Base-by-base conservation (phyloP, 352 stramenopile genomes). In the Phytophthora fragariaefolia region DNA sequence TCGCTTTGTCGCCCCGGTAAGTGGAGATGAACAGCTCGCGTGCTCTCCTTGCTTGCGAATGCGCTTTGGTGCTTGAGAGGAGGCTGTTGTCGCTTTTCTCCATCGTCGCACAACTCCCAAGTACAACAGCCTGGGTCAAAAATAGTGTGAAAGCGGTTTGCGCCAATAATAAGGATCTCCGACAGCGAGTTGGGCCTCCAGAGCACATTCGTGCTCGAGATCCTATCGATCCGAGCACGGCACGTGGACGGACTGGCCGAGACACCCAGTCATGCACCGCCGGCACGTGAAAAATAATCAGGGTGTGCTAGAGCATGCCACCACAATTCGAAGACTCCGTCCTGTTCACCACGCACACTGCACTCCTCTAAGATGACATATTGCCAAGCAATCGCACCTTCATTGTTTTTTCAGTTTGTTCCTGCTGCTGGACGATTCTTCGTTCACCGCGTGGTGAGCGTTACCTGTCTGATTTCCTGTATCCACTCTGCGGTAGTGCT, bases 51-150 rank as follows among this genome's bases (percentile, higher is more conserved):
- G 38, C 58, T 70, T 69, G 67, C 48, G 58, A 79, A 67, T 71
- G 63, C 50, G 54, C 63, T 73, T 76, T 73, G 67, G 58, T 45
- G 42, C 58, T 62, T 66, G 32, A 70, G 58, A 73, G 54, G 48
- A 64, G 36, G 53, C 47, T 68, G 60, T 69, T 69, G 60, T 63
- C 48, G 51, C 51, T 71, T 61, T 71, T 70, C 63, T 61, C 30
- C 68, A 74, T 80, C 60, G 57, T 76, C 68, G 58, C 64, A 76
- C 66, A 73, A 65, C 63, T 65, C 62, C 57, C 50, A 75, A 77
- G 72, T 69, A 63, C 74, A 77, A 69, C 49, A n/a, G n/a, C n/a
- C n/a, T n/a, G 34, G 49, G 57, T 40, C 50, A 45, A 52, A 74
- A 43, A 43, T 43, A 43, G 36, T 13, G n/a, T 43, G 20, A 43